Percentiles rank a stretch among this genome's conserved stretches.
Evolutionary conservation across 2,329 filamentous ascomycete genomes (phyloP).

Genomic region (Arthroderma uncinatum): DNA sequence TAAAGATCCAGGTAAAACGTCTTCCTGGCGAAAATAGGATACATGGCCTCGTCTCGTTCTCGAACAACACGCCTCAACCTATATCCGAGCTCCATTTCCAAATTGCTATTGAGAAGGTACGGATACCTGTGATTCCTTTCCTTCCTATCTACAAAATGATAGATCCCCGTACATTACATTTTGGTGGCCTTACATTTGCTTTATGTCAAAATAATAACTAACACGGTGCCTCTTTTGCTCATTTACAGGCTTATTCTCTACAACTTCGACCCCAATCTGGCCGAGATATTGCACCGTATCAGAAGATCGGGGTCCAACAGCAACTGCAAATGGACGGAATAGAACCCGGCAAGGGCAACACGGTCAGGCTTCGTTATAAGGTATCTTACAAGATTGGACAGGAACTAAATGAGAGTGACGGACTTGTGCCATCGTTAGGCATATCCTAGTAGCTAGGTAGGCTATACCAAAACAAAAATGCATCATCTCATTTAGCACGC

Average conservation of each 20-base stretch:
- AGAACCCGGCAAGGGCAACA: conserved; percentile 58
- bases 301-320: conserved; percentile 71
- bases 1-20: conserved; percentile 61
- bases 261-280: conserved; percentile 77
- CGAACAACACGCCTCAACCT: conserved; percentile 61
- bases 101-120: conserved; percentile 83
- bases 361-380: conserved; percentile 85
- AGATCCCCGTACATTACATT: too few relatives aligned
- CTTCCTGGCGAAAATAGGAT: conserved; percentile 48
- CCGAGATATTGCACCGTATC: conserved; percentile 57
- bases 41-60: conserved; percentile 65
- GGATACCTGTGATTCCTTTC: conserved; percentile 11
- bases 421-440: conserved; percentile 68
- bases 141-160: not conserved
- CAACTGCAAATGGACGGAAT: conserved; percentile 67
- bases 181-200: not conserved
- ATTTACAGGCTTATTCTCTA: conserved; percentile 59
- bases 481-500: not conserved
- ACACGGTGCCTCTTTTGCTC: conserved; percentile 5
- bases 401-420: conserved; percentile 60
- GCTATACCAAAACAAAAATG: not conserved
- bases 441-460: conserved; percentile 45
- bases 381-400: conserved; percentile 63
- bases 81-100: conserved; percentile 80
- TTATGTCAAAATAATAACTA: not conserved